Base-by-base conservation (phyloP, 2,329 filamentous ascomycete species). In the Monosporascus sp. region DNA sequence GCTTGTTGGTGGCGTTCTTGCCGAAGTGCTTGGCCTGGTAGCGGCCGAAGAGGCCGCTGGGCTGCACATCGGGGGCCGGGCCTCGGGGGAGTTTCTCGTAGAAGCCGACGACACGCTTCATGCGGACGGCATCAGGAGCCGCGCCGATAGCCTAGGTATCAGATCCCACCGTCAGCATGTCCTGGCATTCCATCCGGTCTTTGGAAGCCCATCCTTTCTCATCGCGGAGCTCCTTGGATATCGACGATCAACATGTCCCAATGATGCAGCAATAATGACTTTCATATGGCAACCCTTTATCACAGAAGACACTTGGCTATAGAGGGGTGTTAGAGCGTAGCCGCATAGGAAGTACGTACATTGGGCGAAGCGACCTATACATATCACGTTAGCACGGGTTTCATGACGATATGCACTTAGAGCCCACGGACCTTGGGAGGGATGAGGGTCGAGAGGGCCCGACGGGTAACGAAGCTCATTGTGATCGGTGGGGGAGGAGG, bases 51-150 rank as follows among this genome's bases (percentile, higher is more conserved):
- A 96, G 78, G 66, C 94, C 93, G 70, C 85, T 89, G 63, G 88
- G 76, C 82, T 96, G 85, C 65, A 84, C 74, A 74, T 91, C 86
- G 68, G 94, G 92, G 68, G 92, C 92, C 65, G 89, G 76, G 66
- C 94, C 95, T 70, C 92, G 91, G 71, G 95, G 94, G 56, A 99
- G 91, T 77, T 93, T 95, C 81, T 95, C 91, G 84, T 99, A 99
- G 84, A 99, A 97, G 79, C 84, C 90, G 75, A 97, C 93, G 66
- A 99, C 91, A 69, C 92, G 89, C 75, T 96, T 89, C 94, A 99
- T 97, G 74, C 93, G 91, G 70, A 91, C 84, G 71, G 94, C 94
- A 85, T 97, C 93, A 72, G 92, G 90, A 65, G 92, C 91, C 72
- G 89, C 88, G 70, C 94, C 93, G 72, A 99, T 91, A 67, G 89